A percentile compares a stretch with the other conserved stretches of the same genome.
Evolutionary conservation across 495 filamentous ascomycete genomes (phyloP).

Genomic region (Podospora tetraspora): DNA sequence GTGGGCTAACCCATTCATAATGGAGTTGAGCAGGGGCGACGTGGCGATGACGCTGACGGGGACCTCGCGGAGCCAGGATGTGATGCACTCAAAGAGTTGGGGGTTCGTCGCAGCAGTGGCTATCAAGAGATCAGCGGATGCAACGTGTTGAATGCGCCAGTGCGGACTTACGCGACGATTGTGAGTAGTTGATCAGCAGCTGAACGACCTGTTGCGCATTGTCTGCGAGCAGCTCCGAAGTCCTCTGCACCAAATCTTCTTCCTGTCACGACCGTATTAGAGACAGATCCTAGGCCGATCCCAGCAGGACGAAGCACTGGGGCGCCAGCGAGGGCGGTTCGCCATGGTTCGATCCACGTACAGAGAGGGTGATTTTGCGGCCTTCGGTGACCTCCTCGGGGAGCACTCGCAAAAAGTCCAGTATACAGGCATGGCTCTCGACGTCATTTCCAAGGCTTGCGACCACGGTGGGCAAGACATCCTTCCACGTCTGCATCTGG

Average conservation of each 20-base stretch:
- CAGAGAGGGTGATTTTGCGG: constrained; percentile 95
- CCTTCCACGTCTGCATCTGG: constrained; percentile 94
- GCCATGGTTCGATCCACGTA: constrained; percentile 66
- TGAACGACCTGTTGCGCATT: constrained; percentile 82
- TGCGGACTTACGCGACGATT: constrained; percentile 70
- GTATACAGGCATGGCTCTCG: constrained; percentile 71
- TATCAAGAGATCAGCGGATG: constrained; percentile 16
- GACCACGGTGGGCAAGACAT: constrained; percentile 79
- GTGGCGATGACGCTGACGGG: constrained; percentile 76
- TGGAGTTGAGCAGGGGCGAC: constrained; percentile 75
- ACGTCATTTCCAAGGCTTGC: constrained; percentile 69
- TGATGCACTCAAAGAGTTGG: constrained; percentile 87
- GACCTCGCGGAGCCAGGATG: constrained; percentile 92
- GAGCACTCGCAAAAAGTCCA: constrained; percentile 93
- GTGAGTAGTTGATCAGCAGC: constrained; percentile 80
- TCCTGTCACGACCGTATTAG: constrained; percentile 66
- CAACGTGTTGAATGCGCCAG: not conserved
- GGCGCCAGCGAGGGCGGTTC: constrained; percentile 36
- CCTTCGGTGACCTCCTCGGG: constrained; percentile 99
- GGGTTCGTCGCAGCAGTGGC: constrained; percentile 75
- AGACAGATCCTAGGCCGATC: constrained; percentile 43
- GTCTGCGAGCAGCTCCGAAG: constrained; percentile 78
- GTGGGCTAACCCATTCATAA: constrained; percentile 68
- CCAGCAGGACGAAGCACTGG: constrained; percentile 35
- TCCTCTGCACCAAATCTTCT: constrained; percentile 79